Evolutionary conservation across 192 early-diverging fungal genomes (phyloP).

Genomic region (Spizellomyces punctatus): DNA sequence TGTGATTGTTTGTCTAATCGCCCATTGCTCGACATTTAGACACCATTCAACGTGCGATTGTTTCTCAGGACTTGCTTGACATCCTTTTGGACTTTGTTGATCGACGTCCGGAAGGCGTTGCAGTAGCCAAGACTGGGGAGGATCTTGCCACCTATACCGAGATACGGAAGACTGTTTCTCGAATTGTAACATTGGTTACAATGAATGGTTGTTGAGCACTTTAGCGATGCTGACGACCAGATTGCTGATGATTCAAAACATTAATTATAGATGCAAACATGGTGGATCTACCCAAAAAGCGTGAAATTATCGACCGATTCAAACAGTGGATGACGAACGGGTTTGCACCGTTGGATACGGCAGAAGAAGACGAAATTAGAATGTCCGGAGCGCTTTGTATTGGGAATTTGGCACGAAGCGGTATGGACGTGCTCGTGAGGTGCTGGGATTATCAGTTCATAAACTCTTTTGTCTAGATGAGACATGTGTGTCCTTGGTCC

Average conservation of each 20-base stretch:
- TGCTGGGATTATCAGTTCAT: constrained; percentile 6
- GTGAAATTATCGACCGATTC: constrained; percentile 39
- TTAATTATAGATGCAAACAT: constrained; percentile 45
- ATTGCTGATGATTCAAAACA: too few species aligned
- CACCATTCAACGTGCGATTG: constrained; percentile 43
- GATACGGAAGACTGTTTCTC: constrained; percentile 45
- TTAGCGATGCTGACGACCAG: neutral
- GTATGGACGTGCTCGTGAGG: constrained; percentile 20
- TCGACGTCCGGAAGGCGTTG: constrained; percentile 25
- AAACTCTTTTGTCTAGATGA: constrained; percentile 32
- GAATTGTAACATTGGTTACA: constrained; percentile 49
- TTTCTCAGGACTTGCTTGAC: constrained; percentile 35
- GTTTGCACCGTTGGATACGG: constrained; percentile 8
- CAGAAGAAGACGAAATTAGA: constrained; percentile 54
- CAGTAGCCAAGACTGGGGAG: neutral
- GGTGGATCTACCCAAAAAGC: constrained; percentile 40
- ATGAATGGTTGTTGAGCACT: constrained; percentile 48
- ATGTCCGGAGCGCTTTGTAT: constrained; percentile 58
- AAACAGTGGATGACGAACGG: constrained; percentile 50
- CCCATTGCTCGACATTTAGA: constrained; percentile 17
- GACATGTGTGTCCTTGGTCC: constrained; percentile 41
- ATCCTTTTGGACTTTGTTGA: constrained; percentile 53
- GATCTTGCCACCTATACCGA: constrained; percentile 37
- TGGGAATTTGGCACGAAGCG: constrained; percentile 56
- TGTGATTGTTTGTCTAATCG: neutral